Base-by-base conservation (phyloP, 1,284 basidiomycete genomes). In the Wolfiporia cocos region DNA sequence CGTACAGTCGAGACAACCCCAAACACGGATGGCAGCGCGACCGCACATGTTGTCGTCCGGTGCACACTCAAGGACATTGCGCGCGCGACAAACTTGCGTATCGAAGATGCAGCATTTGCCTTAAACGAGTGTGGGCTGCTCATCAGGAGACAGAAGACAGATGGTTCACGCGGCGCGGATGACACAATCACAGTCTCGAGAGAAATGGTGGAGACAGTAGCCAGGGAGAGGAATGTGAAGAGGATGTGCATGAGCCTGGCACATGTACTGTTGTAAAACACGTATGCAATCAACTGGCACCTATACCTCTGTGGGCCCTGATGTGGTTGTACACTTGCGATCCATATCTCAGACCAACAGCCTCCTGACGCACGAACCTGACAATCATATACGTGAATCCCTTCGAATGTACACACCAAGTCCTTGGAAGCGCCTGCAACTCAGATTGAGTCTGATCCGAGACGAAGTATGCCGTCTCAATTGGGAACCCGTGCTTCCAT, bases 31-130 rank as follows among this genome's bases (percentile, higher is more conserved):
- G 85, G 86, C 10, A 77, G 78, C 47, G 81, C 78, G 3, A 75
- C 72, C 24, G 78, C 76, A 2, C 79, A 88, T 50, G 71, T 82
- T 46, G 66, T 74, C 34, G 70, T 87, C 12, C 67, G 66, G 17
- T 85, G 86, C 54, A 81, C 83, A 10, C 70, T 92, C 14, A 67
- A 68, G 11, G 78, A 88, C 24, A 76, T 97, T 43, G 82, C 90
- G 3, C 69, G 71, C 10, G 87, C 87, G 11, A 92, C 90, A 32
- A 83, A 89, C 61, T 66, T 98, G 41, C 76, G 91, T 2, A 62
- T 81, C 0, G 92, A 97, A 49, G 94, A 98, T 58, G 78, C 85
- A 0, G 85, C 90, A 1, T 90, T 93, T 59, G 87, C 92, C 1
- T 66, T 98, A 42, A 82, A 86, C 42, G 92, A 96, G 59, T 84